Evolutionary conservation across 768 basidiomycete genomes (phyloP), one percentile per base, ranked within the genome.

Genomic region (Gloeopeniophorella convolvens): DNA sequence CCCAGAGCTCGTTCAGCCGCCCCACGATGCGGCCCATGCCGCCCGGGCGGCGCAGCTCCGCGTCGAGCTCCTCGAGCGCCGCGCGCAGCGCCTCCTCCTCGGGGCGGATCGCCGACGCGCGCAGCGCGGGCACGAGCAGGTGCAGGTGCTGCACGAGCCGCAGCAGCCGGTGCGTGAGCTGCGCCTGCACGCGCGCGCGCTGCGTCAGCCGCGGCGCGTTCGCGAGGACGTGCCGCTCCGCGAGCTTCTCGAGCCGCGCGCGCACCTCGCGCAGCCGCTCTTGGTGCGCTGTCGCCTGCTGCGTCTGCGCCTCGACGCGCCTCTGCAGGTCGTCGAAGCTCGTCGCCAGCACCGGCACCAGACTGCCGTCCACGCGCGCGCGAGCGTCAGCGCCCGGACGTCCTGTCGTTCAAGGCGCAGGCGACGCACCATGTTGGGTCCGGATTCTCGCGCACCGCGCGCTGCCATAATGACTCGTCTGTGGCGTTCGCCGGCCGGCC

Each of bases 1-100:
- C 88, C 90, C 90, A 93, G 23, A 93, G 68, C 62, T 92, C 90
- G 56, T 86, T 88, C 60, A 89, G 62, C 61, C 85, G 87, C 36
- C 81, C 81, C 28, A 78, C 75, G 67, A 85, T 71, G 60, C 84
- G 67, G 44, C 84, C 79, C 62, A 71, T 66, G 10, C 69, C 74
- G 2, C 74, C 74, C 0, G 70, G 72, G 48, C 68, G 59, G 34
- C 78, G 76, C 52, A 90, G 62, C 62, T 90, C 88, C 45, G 82
- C 82, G 60, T 83, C 80, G 42, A 90, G 74, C 55, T 82, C 80
- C 62, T 92, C 89, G 23, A 92, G 69, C 54, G 70, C 72, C 1
- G 77, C 76, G 18, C 88, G 75, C 47, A 93, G 67, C 40, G 73
- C 74, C 63, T 93, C 90, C 63, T 93, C 90, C 58, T 90, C 89